Percentiles rank a stretch among this genome's conserved stretches.
phyloP scores from a whole-genome alignment of 345 rosid genomes.

The Physaria fendleri region DNA sequence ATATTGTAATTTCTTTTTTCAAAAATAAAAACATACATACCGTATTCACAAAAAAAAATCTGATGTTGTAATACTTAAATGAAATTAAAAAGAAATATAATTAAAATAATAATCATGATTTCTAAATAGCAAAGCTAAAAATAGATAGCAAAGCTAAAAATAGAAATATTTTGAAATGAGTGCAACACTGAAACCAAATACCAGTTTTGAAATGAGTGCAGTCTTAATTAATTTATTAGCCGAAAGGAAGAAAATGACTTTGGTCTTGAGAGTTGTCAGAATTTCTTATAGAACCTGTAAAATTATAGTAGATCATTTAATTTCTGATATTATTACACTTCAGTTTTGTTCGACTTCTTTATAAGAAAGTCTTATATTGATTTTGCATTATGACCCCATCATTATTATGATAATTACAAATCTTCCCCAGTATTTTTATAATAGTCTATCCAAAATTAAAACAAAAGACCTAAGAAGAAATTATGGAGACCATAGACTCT shows the following conservation, averaged over 20 bases:
- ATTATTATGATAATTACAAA: slow-evolving; percentile 28
- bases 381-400: slow-evolving; percentile 6
- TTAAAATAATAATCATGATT: not conserved
- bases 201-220: not conserved
- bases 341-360: not conserved
- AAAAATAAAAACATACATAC: not conserved
- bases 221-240: not conserved
- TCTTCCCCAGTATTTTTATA: slow-evolving; percentile 15
- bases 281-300: not conserved
- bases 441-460: slow-evolving; percentile 8
- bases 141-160: slow-evolving; percentile 19
- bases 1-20: too few species aligned
- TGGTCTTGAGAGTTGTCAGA: slow-evolving; percentile 2
- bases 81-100: not conserved
- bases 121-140: too few species aligned
- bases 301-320: not conserved
- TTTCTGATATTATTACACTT: not conserved
- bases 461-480: slow-evolving; percentile 19
- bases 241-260: slow-evolving; percentile 4
- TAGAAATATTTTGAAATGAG: slow-evolving; percentile 11
- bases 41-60: not conserved
- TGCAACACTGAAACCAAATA: slow-evolving; percentile 10
- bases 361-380: not conserved
- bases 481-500: too few species aligned
- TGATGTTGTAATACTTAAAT: not conserved